Percentiles rank a stretch among this genome's conserved stretches.
These are phyloP conservation scores for Scalesia atractyloides DNA, from an alignment of 129 eudicot species.

Conservation along the genomic window DNA sequence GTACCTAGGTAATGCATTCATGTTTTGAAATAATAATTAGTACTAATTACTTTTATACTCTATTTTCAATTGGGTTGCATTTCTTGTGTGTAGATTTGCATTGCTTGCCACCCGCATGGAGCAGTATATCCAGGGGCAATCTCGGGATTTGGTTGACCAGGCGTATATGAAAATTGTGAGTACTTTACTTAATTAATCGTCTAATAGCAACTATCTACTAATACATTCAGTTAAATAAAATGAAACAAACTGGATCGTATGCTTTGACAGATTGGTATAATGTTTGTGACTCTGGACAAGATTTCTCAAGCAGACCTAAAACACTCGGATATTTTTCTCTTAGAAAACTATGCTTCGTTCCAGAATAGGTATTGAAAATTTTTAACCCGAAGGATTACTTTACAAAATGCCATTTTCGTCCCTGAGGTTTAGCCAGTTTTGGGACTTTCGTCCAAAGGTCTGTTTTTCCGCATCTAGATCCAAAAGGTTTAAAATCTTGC, in stretches of 20 bases:
- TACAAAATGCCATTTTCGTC: too few relatives aligned
- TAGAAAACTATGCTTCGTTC: conserved; percentile 94
- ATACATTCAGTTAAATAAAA: not conserved
- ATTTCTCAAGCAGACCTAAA: conserved; percentile 69
- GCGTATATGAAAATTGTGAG: conserved; percentile 84
- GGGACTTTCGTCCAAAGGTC: too few relatives aligned
- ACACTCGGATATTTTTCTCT: conserved; percentile 66
- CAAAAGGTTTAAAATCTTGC: too few relatives aligned
- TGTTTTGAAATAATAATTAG: too few relatives aligned
- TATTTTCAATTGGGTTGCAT: conserved; percentile 20
- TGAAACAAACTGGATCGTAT: not conserved
- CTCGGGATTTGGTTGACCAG: conserved; percentile 93
- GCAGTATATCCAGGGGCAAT: conserved; percentile 84
- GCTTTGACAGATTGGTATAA: conserved; percentile 60
- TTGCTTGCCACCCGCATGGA: conserved; percentile 91
- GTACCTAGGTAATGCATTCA: conserved; percentile 61
- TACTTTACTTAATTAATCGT: conserved; percentile 7
- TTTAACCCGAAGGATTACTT: not conserved
- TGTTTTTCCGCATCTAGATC: too few relatives aligned
- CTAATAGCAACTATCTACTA: not conserved
- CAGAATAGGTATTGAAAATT: conserved; percentile 68
- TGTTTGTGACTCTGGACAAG: conserved; percentile 90
- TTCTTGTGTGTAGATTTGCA: conserved; percentile 57
- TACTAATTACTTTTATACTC: not conserved
- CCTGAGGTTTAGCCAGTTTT: too few relatives aligned